phyloP scores from a whole-genome alignment of 805 yeast species.

The Wickerhamiella australiensis region DNA sequence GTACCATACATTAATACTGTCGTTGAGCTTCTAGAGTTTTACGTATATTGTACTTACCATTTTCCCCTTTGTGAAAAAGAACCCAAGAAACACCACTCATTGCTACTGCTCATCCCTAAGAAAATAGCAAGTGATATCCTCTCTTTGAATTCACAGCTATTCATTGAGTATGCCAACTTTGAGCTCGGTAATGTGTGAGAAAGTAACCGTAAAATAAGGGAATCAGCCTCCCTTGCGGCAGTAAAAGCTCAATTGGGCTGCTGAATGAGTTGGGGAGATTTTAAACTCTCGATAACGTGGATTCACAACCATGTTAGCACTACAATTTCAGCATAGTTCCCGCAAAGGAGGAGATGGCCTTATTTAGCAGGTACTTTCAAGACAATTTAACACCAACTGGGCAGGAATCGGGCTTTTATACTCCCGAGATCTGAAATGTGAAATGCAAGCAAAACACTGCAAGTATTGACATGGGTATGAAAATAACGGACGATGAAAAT shows the following conservation, averaged over 20 bases:
- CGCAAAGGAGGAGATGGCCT: slow-evolving; percentile 1
- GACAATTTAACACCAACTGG: neutral
- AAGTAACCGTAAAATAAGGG: neutral
- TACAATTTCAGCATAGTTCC: neutral
- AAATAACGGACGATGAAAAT: neutral
- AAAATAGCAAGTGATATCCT: too few relatives aligned
- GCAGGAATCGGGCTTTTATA: neutral
- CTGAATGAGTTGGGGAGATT: too few relatives aligned
- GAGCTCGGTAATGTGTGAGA: neutral
- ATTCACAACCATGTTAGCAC: neutral
- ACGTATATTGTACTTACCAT: too few relatives aligned
- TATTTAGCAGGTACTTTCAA: neutral
- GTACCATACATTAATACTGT: too few relatives aligned
- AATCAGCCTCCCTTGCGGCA: neutral
- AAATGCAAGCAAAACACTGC: neutral
- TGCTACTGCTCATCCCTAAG: too few relatives aligned
- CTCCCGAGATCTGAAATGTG: neutral
- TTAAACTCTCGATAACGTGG: too few relatives aligned
- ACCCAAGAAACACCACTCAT: too few relatives aligned
- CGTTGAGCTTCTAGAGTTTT: too few relatives aligned
- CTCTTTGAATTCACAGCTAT: too few relatives aligned
- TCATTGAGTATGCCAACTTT: neutral
- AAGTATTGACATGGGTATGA: neutral
- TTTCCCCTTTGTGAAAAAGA: too few relatives aligned
- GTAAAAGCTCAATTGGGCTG: too few relatives aligned